Evolutionary conservation across 2,329 filamentous ascomycete species (phyloP).

Genomic region (Penicillium brasilianum): DNA sequence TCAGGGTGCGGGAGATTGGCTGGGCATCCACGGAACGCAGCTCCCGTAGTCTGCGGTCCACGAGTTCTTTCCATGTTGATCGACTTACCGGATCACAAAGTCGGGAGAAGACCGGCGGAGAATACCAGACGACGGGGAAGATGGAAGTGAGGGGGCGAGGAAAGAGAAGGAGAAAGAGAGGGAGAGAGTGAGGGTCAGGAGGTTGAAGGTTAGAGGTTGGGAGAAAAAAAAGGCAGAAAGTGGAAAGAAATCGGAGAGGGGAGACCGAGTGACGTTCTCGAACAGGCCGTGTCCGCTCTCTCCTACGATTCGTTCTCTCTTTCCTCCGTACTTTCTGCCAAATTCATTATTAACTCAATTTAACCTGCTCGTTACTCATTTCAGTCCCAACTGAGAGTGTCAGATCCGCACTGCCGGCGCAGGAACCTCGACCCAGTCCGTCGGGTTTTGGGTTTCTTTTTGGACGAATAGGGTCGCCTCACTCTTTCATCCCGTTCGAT

Average conservation of each 20-base stretch:
- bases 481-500: background rate
- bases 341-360: too few species aligned
- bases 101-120: background rate
- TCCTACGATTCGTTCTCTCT: background rate
- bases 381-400: constrained; percentile 11
- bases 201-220: background rate
- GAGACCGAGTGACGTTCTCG: constrained; percentile 25
- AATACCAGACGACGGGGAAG: background rate
- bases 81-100: background rate
- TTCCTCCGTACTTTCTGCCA: too few species aligned
- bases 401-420: constrained; percentile 33
- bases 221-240: too few species aligned
- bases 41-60: constrained; percentile 29
- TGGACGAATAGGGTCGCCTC: constrained; percentile 4
- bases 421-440: constrained; percentile 38
- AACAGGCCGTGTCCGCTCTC: constrained; percentile 8
- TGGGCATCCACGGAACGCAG: constrained; percentile 40
- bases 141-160: constrained; percentile 5
- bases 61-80: background rate
- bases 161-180: constrained; percentile 5
- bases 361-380: background rate
- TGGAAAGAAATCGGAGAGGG: constrained; percentile 17
- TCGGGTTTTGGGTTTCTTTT: constrained; percentile 28
- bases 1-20: constrained; percentile 43
- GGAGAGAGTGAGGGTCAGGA: background rate